These are phyloP conservation scores for Apiospora rasikravindrae DNA, from an alignment of 2,329 filamentous ascomycete genomes.

Conservation along the genomic window DNA sequence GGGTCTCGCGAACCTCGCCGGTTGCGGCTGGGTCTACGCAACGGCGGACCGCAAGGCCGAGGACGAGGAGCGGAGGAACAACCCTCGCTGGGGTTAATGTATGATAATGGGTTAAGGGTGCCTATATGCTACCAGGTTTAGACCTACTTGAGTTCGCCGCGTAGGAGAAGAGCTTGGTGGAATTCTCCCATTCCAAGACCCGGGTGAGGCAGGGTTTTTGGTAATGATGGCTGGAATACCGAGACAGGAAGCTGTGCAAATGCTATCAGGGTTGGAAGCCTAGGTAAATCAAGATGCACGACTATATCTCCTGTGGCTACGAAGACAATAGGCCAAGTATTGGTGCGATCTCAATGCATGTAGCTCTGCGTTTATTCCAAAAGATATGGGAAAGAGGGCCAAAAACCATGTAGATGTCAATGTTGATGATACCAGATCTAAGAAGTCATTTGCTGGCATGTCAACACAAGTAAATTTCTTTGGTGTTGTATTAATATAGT, in stretches of 20 bases:
- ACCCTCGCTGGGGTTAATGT: constrained; percentile 59
- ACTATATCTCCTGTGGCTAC: not conserved
- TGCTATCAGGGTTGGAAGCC: not conserved
- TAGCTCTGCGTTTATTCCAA: not conserved
- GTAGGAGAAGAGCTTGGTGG: not conserved
- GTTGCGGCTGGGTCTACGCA: constrained; percentile 58
- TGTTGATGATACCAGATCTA: not conserved
- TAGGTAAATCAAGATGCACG: not conserved
- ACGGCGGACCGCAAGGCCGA: constrained; percentile 57
- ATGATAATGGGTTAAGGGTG: constrained; percentile 27
- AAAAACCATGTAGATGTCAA: not conserved
- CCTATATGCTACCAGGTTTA: not conserved
- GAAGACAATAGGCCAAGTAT: not conserved
- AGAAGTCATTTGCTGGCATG: not conserved
- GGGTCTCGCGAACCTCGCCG: constrained; percentile 52
- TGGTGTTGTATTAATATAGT: not conserved
- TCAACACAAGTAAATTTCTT: not conserved
- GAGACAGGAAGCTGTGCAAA: not conserved
- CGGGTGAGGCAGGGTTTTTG: not conserved
- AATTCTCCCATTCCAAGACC: not conserved
- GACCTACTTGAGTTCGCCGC: not conserved
- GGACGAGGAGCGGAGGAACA: constrained; percentile 51
- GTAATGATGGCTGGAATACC: too few species aligned
- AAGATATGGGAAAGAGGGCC: not conserved
- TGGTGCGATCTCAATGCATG: not conserved